Percentiles rank a stretch among this genome's conserved stretches.
Evolutionary conservation across 202 grass and related monocot species (phyloP).

Genomic region (Digitaria exilis): DNA sequence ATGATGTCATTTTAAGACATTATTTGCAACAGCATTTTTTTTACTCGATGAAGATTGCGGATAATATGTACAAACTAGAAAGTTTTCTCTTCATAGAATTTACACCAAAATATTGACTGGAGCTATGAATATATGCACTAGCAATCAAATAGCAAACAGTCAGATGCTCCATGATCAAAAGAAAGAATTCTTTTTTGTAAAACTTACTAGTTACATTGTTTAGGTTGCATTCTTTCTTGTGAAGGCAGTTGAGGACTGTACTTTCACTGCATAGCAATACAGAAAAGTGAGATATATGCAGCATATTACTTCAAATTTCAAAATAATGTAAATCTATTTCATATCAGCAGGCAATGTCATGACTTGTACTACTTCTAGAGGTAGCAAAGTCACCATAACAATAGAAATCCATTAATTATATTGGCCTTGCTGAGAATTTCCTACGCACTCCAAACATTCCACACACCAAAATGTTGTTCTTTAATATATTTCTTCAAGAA

Average conservation of each 20-base stretch:
- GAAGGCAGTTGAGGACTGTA: constrained; percentile 46
- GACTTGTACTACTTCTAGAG: neutral
- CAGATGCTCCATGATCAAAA: constrained; percentile 2
- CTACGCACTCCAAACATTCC: neutral
- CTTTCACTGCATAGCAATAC: constrained; percentile 39
- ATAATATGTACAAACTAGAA: neutral
- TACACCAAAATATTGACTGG: neutral
- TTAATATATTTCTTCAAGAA: too few relatives aligned
- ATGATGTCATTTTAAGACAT: neutral
- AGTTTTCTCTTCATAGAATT: neutral
- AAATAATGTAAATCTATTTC: constrained; percentile 12
- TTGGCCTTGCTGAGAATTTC: neutral
- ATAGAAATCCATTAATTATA: neutral
- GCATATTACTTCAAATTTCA: constrained; percentile 5
- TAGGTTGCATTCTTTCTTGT: constrained; percentile 40
- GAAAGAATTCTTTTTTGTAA: neutral
- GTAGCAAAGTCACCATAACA: neutral
- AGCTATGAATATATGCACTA: neutral
- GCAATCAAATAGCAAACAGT: neutral
- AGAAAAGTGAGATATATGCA: constrained; percentile 26
- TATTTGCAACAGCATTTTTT: neutral
- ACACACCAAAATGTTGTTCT: neutral
- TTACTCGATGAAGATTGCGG: neutral
- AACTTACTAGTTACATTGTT: constrained; percentile 39
- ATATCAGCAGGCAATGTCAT: neutral